These are phyloP conservation scores for Lentinula sp. DNA, from an alignment of 768 basidiomycete species.

Conservation along the genomic window DNA sequence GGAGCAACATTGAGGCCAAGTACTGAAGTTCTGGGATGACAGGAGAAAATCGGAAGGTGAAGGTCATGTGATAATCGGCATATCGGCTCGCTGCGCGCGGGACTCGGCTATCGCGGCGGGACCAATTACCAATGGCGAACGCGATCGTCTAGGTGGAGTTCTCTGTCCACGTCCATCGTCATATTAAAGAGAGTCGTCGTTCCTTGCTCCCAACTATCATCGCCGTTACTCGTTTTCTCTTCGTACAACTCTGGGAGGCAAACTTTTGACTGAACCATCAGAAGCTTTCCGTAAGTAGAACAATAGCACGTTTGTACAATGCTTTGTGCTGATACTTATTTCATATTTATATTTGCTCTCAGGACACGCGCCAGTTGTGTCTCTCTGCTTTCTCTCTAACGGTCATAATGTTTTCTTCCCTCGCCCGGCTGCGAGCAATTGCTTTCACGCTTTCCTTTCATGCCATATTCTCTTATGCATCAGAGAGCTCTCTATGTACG, in stretches of 20 bases:
- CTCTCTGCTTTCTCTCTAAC: slow-evolving; percentile 10
- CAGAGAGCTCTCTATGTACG: slow-evolving; percentile 58
- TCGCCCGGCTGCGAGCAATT: slow-evolving; percentile 73
- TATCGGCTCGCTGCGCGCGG: background rate
- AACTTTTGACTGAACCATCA: slow-evolving; percentile 12
- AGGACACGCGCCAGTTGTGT: background rate
- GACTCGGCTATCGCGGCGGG: background rate
- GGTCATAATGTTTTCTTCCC: slow-evolving; percentile 53
- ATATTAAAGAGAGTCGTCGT: background rate
- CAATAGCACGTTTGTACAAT: slow-evolving; percentile 8
- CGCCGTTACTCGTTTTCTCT: background rate
- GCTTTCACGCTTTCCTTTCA: slow-evolving; percentile 28
- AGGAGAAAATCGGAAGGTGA: background rate
- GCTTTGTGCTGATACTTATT: background rate
- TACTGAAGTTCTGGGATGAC: background rate
- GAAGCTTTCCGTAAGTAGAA: slow-evolving; percentile 11
- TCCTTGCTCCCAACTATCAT: background rate
- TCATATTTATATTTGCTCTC: background rate
- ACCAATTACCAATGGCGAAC: background rate
- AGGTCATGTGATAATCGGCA: background rate
- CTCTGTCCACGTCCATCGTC: background rate
- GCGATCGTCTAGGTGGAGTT: background rate
- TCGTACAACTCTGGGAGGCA: background rate
- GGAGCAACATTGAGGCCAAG: slow-evolving; percentile 44
- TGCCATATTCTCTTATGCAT: slow-evolving; percentile 33